Base-by-base conservation (phyloP, 1,284 basidiomycete genomes). In the Agroathelia rolfsii region DNA sequence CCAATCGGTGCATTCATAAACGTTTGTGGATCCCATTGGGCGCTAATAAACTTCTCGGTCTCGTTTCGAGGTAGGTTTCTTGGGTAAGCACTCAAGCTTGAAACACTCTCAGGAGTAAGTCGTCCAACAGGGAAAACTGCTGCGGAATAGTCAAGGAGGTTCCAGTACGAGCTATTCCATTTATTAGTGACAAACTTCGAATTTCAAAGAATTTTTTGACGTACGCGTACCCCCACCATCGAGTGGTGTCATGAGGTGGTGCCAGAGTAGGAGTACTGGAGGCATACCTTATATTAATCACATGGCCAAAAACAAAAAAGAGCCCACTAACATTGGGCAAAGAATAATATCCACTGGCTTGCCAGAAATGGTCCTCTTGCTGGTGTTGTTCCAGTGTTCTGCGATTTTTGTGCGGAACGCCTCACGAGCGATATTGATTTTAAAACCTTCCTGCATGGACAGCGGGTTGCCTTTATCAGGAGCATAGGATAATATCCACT, bases 151-250 rank as follows among this genome's bases (percentile, higher is more conserved):
- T 78, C 74, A 38, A 64, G 48, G 35, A 76, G 41, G 44, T 78
- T 78, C 64, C 69, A 73, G 41, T 69, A 64, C 2, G 62, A 63
- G 10, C 62, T 64, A 46, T 74, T n/a, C n/a, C n/a, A n/a, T n/a
- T n/a, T n/a, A n/a, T n/a, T n/a, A n/a, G n/a, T n/a, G n/a, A n/a
- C n/a, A n/a, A n/a, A n/a, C n/a, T n/a, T n/a, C n/a, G n/a, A n/a
- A n/a, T n/a, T n/a, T n/a, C n/a, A n/a, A n/a, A n/a, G n/a, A n/a
- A n/a, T n/a, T n/a, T n/a, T n/a, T n/a, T n/a, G n/a, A n/a, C n/a
- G n/a, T n/a, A 63, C 9, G 62, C 64, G 46, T 74, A n/a, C n/a
- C n/a, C n/a, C n/a, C n/a, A n/a, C n/a, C n/a, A n/a, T n/a, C n/a
- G n/a, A n/a, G n/a, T 64, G 6, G 57, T 62, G 32, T 65, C 64